Conservation (phyloP, 2,329 filamentous ascomycete genomes). For the Fusarium sulawesiense region DNA sequence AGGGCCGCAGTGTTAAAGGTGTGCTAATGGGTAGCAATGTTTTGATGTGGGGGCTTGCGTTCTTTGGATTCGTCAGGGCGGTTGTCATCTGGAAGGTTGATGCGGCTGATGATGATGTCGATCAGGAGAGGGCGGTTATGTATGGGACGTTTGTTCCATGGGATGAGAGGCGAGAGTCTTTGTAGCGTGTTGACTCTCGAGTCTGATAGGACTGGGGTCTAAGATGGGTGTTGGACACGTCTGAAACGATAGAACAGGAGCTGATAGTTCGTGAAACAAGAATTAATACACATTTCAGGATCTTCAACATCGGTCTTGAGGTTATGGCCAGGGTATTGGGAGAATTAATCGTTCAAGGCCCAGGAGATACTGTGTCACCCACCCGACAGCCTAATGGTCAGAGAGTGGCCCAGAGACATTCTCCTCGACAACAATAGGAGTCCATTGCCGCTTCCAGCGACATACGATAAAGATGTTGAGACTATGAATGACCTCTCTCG, state of each 20-base stretch:
- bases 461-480: neutral
- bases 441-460: neutral
- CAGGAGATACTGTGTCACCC: too few relatives aligned
- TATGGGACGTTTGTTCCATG: conserved; percentile 41
- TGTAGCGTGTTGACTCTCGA: conserved; percentile 8
- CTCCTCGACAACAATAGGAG: neutral
- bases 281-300: neutral
- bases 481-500: neutral
- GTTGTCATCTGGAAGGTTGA: conserved; percentile 47
- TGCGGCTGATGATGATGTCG: conserved; percentile 5
- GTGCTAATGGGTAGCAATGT: conserved; percentile 45
- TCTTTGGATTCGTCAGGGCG: conserved; percentile 47
- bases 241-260: neutral
- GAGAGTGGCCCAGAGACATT: neutral
- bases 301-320: neutral
- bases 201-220: neutral
- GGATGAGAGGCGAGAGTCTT: conserved; percentile 16
- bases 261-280: neutral
- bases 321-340: too few relatives aligned
- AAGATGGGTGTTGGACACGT: neutral
- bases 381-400: neutral
- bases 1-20: conserved; percentile 41
- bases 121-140: conserved; percentile 9
- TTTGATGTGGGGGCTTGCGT: conserved; percentile 45
- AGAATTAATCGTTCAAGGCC: too few relatives aligned